Evolutionary conservation across 2,329 filamentous ascomycete species (phyloP), one percentile per base, ranked within the genome.

Genomic region (Hyphodiscus sp.): DNA sequence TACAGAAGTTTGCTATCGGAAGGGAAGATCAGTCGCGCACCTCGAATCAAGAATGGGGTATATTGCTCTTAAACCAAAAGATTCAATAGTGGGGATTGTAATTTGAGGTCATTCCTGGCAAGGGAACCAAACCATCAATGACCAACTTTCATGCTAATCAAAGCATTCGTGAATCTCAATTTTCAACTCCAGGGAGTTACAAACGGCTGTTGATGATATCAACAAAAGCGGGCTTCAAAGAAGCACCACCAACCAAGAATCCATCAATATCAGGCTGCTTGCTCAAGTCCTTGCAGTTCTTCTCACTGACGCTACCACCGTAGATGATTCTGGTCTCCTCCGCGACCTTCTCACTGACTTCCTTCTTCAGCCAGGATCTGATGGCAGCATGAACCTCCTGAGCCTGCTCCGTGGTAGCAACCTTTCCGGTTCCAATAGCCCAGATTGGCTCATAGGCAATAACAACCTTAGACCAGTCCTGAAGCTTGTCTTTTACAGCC

Each of bases 371-470:
- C 89, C 91, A 97, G 68, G 83, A 77, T 66, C 94, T 88, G 75
- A 99, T 95, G 62, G 87, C 90, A 67, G 86, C 89, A 78, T 96
- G 91, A 56, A 94, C 90, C 73, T 95, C 90, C 78, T 96, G 91
- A 54, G 91, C 91, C 80, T 96, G 91, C 75, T 90, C 80, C 56
- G 85, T 91, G 60, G 85, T 87, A 65, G 90, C 90, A 62, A 95
- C 90, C 79, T 94, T 95, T 73, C 94, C 94, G 63, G 94, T 97
- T 65, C 92, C 92, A 65, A 85, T 87, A 71, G 83, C 91, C 92
- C 94, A 99, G 79, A 99, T 95, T 68, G 94, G 94, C 82, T 99
- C 94, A 76, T 99, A 99, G 68, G 94, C 94, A 68, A 99, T 82
- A 71, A 99, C 94, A 61, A 99, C 82, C 79, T 94, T 94, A 68